Evolutionary conservation across 306 rosid genomes (phyloP).

Genomic region (Rosa rugosa): DNA sequence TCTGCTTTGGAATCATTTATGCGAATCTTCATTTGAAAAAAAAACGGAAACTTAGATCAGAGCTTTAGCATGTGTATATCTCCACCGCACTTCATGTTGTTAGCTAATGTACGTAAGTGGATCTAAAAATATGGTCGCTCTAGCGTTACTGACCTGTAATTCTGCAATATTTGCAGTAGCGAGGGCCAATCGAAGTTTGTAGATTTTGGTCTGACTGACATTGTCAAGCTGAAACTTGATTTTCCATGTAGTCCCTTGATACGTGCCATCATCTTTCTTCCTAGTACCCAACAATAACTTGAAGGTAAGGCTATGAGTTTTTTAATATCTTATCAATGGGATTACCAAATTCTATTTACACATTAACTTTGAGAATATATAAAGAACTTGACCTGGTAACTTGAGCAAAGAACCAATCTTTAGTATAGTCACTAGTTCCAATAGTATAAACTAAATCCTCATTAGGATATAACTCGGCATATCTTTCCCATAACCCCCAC

Average conservation of each 20-base stretch:
- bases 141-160: slow-evolving; percentile 41
- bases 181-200: slow-evolving; percentile 64
- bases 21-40: slow-evolving; percentile 37
- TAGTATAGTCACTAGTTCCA: slow-evolving; percentile 63
- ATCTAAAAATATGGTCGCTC: not conserved
- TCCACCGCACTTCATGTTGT: not conserved
- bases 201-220: slow-evolving; percentile 34
- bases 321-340: not conserved
- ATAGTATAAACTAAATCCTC: slow-evolving; percentile 69
- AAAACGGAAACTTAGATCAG: not conserved
- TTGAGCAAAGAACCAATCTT: slow-evolving; percentile 96
- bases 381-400: slow-evolving; percentile 63
- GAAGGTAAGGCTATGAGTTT: not conserved
- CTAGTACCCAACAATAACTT: slow-evolving; percentile 23
- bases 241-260: slow-evolving; percentile 73
- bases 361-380: not conserved
- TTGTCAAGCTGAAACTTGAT: slow-evolving; percentile 56
- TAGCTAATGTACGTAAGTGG: not conserved
- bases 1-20: slow-evolving; percentile 46
- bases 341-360: not conserved
- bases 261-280: slow-evolving; percentile 57
- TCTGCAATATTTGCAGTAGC: slow-evolving; percentile 70
- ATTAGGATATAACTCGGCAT: slow-evolving; percentile 74
- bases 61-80: not conserved
- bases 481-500: slow-evolving; percentile 94